Conservation (phyloP, 306 rosid species). For the Pyrus pyrifolia region DNA sequence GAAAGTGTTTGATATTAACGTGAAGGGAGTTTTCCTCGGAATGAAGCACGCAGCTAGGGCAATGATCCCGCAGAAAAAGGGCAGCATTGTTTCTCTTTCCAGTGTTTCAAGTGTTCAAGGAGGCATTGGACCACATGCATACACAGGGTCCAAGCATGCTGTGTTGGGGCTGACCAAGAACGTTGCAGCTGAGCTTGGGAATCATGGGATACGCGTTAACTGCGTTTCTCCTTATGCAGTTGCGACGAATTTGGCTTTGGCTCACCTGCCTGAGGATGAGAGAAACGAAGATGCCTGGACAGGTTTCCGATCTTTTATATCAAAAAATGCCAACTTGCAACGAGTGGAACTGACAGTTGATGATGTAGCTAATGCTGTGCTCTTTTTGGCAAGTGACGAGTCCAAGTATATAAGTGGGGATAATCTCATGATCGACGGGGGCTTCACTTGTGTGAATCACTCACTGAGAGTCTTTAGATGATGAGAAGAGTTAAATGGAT, state of each 20-base stretch:
- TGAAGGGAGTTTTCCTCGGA: slow-evolving; percentile 76
- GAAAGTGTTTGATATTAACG: slow-evolving; percentile 61
- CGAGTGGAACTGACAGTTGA: slow-evolving; percentile 50
- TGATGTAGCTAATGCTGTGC: slow-evolving; percentile 80
- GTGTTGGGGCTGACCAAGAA: slow-evolving; percentile 68
- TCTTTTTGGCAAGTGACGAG: slow-evolving; percentile 82
- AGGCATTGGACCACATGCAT: slow-evolving; percentile 60
- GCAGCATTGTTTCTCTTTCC: slow-evolving; percentile 62
- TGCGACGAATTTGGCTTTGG: slow-evolving; percentile 48
- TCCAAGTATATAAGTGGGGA: slow-evolving; percentile 61
- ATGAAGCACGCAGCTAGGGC: slow-evolving; percentile 71
- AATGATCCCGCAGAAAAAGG: slow-evolving; percentile 63
- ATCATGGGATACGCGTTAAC: slow-evolving; percentile 44
- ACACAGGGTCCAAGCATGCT: slow-evolving; percentile 79
- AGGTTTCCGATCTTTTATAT: slow-evolving; percentile 32
- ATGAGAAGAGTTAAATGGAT: slow-evolving; percentile 6
- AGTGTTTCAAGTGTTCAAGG: slow-evolving; percentile 50
- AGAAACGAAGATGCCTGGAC: slow-evolving; percentile 45
- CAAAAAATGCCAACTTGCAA: slow-evolving; percentile 54
- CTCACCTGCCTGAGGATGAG: slow-evolving; percentile 62
- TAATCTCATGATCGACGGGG: slow-evolving; percentile 78
- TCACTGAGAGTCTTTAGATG: slow-evolving; percentile 48
- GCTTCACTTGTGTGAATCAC: slow-evolving; percentile 49
- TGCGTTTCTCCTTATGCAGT: slow-evolving; percentile 50
- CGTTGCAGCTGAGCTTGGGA: slow-evolving; percentile 80